Percentiles rank a stretch among this genome's conserved stretches.
Evolutionary conservation across 2,329 filamentous ascomycete species (phyloP).

Genomic region (Aspergillus ustus): DNA sequence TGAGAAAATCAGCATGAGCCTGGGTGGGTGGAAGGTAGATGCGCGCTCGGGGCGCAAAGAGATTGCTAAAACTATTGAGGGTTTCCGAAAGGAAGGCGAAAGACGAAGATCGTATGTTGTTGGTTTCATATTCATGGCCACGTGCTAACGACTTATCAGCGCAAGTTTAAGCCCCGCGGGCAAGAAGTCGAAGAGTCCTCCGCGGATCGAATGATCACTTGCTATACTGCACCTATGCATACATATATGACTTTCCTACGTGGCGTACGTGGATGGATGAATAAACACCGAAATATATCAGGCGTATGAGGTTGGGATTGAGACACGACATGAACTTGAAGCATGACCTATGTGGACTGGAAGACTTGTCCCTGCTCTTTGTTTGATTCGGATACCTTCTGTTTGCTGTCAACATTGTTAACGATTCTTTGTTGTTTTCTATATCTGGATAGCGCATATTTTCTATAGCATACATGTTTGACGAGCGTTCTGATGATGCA

Average conservation of each 20-base stretch:
- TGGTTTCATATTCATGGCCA: not conserved
- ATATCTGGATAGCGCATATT: not conserved
- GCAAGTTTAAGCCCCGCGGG: conserved; percentile 30
- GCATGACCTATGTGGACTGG: not conserved
- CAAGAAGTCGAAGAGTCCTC: conserved; percentile 30
- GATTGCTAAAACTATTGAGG: conserved; percentile 88
- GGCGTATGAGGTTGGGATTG: conserved; percentile 7
- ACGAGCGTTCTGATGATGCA: not conserved
- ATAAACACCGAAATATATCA: not conserved
- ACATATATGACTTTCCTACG: not conserved
- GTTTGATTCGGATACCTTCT: not conserved
- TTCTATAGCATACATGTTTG: not conserved
- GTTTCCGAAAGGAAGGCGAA: conserved; percentile 83
- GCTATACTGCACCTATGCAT: not conserved
- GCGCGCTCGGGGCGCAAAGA: conserved; percentile 80
- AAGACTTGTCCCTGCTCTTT: not conserved
- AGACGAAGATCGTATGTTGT: conserved; percentile 74
- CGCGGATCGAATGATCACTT: conserved; percentile 26
- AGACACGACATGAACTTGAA: conserved; percentile 2
- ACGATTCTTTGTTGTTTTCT: not conserved
- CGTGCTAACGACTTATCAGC: conserved; percentile 15
- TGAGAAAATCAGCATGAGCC: conserved; percentile 92
- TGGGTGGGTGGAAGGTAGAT: conserved; percentile 83
- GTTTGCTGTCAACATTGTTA: not conserved
- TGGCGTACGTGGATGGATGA: not conserved